A percentile compares a stretch with the other conserved stretches of the same genome.
Evolutionary conservation across 306 rosid species (phyloP).

Genomic region (Malus sieversii): DNA sequence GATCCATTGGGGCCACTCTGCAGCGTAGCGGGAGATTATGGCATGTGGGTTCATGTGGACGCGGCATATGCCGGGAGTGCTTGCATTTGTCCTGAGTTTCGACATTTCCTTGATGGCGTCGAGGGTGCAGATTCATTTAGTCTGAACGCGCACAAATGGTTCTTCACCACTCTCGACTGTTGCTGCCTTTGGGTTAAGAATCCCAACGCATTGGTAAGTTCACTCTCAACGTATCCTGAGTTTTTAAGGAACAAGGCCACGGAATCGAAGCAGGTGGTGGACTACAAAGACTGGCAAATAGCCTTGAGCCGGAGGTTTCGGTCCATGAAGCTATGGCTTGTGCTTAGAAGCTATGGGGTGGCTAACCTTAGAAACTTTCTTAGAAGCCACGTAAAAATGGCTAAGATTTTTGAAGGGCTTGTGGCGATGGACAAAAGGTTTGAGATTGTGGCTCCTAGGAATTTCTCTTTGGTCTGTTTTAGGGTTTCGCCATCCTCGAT

Average conservation of each 20-base stretch:
- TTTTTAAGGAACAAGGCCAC: slow-evolving; percentile 18
- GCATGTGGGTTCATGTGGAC: slow-evolving; percentile 8
- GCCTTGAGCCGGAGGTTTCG: slow-evolving; percentile 19
- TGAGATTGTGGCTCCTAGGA: slow-evolving; percentile 13
- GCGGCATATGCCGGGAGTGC: neutral
- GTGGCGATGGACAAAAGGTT: slow-evolving; percentile 9
- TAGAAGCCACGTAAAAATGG: slow-evolving; percentile 19
- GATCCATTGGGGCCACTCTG: slow-evolving; percentile 7
- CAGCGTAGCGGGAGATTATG: neutral
- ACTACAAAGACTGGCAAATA: slow-evolving; percentile 31
- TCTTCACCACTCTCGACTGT: slow-evolving; percentile 3
- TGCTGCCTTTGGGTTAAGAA: slow-evolving; percentile 14
- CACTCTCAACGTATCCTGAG: slow-evolving; percentile 14
- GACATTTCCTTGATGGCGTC: neutral
- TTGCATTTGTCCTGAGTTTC: slow-evolving; percentile 2
- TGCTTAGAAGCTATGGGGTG: slow-evolving; percentile 17
- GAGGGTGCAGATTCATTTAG: slow-evolving; percentile 4
- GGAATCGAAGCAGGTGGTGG: slow-evolving; percentile 11
- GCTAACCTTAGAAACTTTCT: slow-evolving; percentile 8
- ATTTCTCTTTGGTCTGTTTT: slow-evolving; percentile 13
- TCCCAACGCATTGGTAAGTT: neutral
- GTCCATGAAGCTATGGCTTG: slow-evolving; percentile 22
- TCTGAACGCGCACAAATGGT: slow-evolving; percentile 3
- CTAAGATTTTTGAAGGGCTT: slow-evolving; percentile 10
- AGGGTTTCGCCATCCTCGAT: neutral